These are phyloP conservation scores for Coniferiporia weirii DNA, from an alignment of 1,284 basidiomycete genomes.

Conservation along the genomic window DNA sequence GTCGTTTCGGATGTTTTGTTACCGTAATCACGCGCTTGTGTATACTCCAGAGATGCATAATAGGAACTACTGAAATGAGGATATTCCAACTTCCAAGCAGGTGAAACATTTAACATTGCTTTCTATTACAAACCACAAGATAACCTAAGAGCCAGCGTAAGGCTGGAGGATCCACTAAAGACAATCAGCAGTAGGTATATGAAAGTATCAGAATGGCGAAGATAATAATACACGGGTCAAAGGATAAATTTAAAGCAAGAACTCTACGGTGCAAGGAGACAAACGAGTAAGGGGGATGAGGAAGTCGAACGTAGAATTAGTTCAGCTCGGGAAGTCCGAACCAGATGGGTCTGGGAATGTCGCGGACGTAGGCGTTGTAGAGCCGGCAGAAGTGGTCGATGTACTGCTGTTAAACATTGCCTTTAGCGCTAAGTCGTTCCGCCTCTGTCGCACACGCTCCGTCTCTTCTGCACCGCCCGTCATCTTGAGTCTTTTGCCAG, in stretches of 20 bases:
- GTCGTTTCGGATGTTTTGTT: not conserved
- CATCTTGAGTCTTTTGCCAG: slow-evolving; percentile 82
- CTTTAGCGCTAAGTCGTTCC: slow-evolving; percentile 79
- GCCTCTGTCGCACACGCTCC: slow-evolving; percentile 78
- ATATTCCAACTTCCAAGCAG: no score
- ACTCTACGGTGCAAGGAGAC: not conserved
- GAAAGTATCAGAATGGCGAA: not conserved
- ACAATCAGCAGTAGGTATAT: not conserved
- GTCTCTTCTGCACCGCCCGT: slow-evolving; percentile 91
- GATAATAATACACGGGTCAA: not conserved
- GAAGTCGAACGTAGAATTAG: not conserved
- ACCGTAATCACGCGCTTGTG: no score
- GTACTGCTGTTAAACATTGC: slow-evolving; percentile 66
- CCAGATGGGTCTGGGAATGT: slow-evolving; percentile 6
- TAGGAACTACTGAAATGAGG: no score
- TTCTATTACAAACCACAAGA: not conserved
- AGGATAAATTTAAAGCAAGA: not conserved
- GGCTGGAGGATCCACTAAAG: not conserved
- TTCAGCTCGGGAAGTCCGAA: not conserved
- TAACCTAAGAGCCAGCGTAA: not conserved
- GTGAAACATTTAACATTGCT: no score
- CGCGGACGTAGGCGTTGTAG: slow-evolving; percentile 10
- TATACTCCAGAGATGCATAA: no score
- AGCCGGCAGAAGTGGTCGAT: not conserved
- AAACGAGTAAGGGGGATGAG: not conserved